phyloP scores from a whole-genome alignment of 257 asterid genomes.

The Solanum sparsipilum region DNA sequence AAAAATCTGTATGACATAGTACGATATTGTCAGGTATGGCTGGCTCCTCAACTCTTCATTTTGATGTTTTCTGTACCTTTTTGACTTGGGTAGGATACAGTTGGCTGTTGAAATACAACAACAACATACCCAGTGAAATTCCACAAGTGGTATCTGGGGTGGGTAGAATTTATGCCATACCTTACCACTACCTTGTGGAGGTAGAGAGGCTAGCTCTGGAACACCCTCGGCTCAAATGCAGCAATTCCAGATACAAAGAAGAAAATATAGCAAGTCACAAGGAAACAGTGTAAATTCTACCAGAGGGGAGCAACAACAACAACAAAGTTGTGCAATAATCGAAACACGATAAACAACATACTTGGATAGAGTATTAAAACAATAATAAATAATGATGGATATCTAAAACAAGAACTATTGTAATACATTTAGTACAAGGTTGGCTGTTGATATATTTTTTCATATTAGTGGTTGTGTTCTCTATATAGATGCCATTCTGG shows the following conservation, averaged over 20 bases:
- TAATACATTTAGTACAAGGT: neutral
- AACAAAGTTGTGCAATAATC: neutral
- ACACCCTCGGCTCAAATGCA: neutral
- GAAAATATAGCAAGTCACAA: neutral
- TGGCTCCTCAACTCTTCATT: slow-evolving; percentile 10
- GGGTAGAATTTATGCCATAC: neutral
- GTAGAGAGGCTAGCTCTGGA: neutral
- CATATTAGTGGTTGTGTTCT: neutral
- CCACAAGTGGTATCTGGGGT: neutral
- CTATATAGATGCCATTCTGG: neutral
- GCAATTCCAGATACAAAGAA: neutral
- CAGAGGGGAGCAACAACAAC: neutral
- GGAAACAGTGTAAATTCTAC: neutral
- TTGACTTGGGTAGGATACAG: neutral
- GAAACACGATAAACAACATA: neutral
- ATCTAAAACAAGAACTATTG: neutral
- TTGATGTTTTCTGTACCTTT: neutral
- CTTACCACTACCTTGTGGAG: neutral
- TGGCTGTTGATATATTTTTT: neutral
- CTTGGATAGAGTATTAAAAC: neutral
- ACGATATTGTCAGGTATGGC: slow-evolving; percentile 72
- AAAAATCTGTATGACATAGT: slow-evolving; percentile 88
- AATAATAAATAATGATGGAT: neutral
- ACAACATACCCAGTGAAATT: neutral
- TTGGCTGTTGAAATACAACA: neutral